Percentiles rank a stretch among this genome's conserved stretches.
phyloP scores from a whole-genome alignment of 1,284 basidiomycete genomes.

The Termitomyces sp. region DNA sequence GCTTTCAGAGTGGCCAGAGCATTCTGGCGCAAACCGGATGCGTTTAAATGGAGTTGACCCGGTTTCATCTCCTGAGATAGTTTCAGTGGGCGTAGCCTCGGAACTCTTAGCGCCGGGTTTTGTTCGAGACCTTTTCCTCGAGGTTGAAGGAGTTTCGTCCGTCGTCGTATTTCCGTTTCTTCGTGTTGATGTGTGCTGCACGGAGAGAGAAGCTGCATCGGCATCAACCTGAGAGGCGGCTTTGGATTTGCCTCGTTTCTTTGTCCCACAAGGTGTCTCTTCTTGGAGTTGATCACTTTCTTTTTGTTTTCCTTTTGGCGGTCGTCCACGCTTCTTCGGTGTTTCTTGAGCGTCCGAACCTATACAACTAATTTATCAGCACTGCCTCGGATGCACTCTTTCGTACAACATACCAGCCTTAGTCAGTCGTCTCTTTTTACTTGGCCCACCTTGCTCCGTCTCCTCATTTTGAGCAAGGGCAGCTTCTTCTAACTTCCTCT shows the following conservation, averaged over 20 bases:
- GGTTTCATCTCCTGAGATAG: slow-evolving; percentile 1
- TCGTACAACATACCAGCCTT: slow-evolving; percentile 1
- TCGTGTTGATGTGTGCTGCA: not conserved
- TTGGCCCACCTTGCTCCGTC: slow-evolving; percentile 2
- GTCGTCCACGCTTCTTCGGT: slow-evolving; percentile 34
- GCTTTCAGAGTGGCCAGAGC: not conserved
- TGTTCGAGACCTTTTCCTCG: slow-evolving; percentile 6
- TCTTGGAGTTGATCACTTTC: slow-evolving; percentile 5
- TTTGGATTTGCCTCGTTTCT: slow-evolving; percentile 27
- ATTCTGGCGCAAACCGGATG: not conserved
- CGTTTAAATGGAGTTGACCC: slow-evolving; percentile 3
- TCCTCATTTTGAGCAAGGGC: not conserved
- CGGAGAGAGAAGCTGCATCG: not conserved
- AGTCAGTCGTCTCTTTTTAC: slow-evolving; percentile 13
- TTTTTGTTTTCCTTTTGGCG: slow-evolving; percentile 25
- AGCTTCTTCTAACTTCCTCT: slow-evolving; percentile 19
- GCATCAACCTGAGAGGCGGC: not conserved
- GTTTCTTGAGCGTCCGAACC: not conserved
- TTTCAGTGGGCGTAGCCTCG: not conserved
- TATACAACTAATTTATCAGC: not conserved
- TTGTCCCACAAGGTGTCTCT: slow-evolving; percentile 13
- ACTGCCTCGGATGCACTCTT: not conserved
- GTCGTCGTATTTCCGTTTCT: not conserved
- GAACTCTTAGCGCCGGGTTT: not conserved
- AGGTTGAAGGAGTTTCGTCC: not conserved